Evolutionary conservation across 805 yeast genomes (phyloP).

Genomic region (Candida ovalis): DNA sequence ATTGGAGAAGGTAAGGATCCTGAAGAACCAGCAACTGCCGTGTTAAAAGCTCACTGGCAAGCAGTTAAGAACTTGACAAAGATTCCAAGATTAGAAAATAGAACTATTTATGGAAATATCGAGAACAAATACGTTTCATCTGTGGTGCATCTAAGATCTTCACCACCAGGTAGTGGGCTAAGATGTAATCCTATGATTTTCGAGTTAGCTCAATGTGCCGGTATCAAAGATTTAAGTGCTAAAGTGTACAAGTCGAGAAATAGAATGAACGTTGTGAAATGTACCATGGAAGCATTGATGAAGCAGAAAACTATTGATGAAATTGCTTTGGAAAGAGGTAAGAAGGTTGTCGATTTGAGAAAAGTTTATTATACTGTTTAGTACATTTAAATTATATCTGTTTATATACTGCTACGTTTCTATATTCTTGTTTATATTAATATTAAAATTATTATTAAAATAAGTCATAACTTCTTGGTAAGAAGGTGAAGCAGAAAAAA

Average conservation of each 20-base stretch:
- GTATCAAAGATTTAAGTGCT: constrained; percentile 89
- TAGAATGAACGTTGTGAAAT: constrained; percentile 91
- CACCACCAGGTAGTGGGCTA: constrained; percentile 91
- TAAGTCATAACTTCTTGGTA: neutral
- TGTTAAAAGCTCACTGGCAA: constrained; percentile 84
- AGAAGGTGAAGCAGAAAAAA: neutral
- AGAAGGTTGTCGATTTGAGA: constrained; percentile 89
- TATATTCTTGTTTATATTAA: neutral
- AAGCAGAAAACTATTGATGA: constrained; percentile 82
- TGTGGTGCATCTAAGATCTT: constrained; percentile 72
- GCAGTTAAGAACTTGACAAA: constrained; percentile 82
- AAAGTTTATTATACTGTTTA: constrained; percentile 66
- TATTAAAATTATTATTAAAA: neutral
- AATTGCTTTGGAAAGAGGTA: constrained; percentile 88
- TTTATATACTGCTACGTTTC: neutral
- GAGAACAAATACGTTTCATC: constrained; percentile 86
- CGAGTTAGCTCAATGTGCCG: constrained; percentile 89
- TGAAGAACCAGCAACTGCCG: constrained; percentile 69
- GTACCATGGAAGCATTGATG: constrained; percentile 76
- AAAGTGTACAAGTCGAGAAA: constrained; percentile 91
- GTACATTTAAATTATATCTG: constrained; percentile 1
- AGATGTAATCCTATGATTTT: constrained; percentile 87
- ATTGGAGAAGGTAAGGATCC: constrained; percentile 92
- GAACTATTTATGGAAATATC: constrained; percentile 85
- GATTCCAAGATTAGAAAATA: constrained; percentile 83